Percentiles rank a stretch among this genome's conserved stretches.
Evolutionary conservation across 164 flowering plant genomes (phyloP).

Genomic region (Macadamia tetraphylla): DNA sequence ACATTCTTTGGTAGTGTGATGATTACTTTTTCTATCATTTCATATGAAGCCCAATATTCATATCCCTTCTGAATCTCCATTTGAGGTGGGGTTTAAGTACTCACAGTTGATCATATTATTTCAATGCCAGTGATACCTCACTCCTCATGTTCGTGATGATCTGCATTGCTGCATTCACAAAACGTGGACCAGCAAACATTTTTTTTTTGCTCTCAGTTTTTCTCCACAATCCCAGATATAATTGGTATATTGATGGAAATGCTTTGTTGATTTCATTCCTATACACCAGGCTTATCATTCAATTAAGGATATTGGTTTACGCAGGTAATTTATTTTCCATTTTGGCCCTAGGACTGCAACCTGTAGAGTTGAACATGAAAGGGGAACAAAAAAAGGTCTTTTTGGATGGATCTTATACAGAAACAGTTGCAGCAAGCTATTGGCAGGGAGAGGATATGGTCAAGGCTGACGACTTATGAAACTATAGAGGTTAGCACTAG

Average conservation of each 20-base stretch:
- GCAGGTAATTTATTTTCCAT: constrained; percentile 88
- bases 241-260: constrained; percentile 87
- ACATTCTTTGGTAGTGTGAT: too few species aligned
- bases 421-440: constrained; percentile 81
- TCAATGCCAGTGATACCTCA: constrained; percentile 52
- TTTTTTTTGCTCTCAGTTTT: constrained; percentile 72
- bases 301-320: constrained; percentile 75
- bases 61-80: too few species aligned
- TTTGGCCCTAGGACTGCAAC: constrained; percentile 92
- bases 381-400: constrained; percentile 58
- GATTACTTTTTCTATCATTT: too few species aligned
- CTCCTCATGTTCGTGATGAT: constrained; percentile 79
- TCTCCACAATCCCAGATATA: constrained; percentile 68
- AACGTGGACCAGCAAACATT: constrained; percentile 85
- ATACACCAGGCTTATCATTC: constrained; percentile 61
- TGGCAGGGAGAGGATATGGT: constrained; percentile 93
- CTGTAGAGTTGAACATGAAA: constrained; percentile 50
- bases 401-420: constrained; percentile 93
- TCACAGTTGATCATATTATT: too few species aligned
- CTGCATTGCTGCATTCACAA: constrained; percentile 51
- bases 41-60: too few species aligned
- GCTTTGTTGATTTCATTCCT: constrained; percentile 57
- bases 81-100: too few species aligned
- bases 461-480: constrained; percentile 85
- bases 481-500: constrained; percentile 76